These are phyloP conservation scores for Xylaria venustula DNA, from an alignment of 495 filamentous ascomycete species.

Conservation along the genomic window DNA sequence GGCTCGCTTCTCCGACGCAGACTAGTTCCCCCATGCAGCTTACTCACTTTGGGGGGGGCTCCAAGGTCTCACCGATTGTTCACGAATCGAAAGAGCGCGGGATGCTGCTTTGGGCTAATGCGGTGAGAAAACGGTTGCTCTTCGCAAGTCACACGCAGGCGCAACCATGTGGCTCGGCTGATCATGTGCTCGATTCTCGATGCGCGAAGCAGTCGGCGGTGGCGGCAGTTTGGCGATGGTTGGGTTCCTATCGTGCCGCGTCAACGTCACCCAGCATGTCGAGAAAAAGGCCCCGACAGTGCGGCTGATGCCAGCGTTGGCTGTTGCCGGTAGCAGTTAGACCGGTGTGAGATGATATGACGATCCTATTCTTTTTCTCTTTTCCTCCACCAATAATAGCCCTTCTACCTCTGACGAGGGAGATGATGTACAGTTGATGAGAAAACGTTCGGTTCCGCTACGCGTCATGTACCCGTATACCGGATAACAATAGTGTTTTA, in stretches of 20 bases:
- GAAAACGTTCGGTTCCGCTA: too few species aligned
- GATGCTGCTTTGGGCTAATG: background rate
- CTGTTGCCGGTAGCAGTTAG: background rate
- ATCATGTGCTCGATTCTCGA: constrained; percentile 10
- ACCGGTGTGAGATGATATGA: background rate
- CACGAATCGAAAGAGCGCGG: background rate
- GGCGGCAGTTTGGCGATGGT: constrained; percentile 12
- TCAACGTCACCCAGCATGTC: background rate
- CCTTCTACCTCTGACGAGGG: background rate
- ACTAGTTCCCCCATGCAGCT: constrained; percentile 8
- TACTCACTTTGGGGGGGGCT: constrained; percentile 1
- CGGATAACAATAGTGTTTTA: too few species aligned
- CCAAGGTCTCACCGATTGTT: constrained; percentile 1
- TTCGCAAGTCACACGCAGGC: constrained; percentile 3
- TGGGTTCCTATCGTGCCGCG: background rate
- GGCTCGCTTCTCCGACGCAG: background rate
- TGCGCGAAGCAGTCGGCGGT: constrained; percentile 9
- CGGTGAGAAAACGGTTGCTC: constrained; percentile 14
- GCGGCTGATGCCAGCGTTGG: background rate
- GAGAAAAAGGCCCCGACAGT: background rate
- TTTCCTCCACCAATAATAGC: background rate
- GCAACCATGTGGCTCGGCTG: constrained; percentile 9
- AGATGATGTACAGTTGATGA: background rate
- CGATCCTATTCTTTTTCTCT: too few species aligned
- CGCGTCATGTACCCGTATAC: too few species aligned